These are phyloP conservation scores for Xylaria multiplex DNA, from an alignment of 2,329 filamentous ascomycete species.

Conservation along the genomic window DNA sequence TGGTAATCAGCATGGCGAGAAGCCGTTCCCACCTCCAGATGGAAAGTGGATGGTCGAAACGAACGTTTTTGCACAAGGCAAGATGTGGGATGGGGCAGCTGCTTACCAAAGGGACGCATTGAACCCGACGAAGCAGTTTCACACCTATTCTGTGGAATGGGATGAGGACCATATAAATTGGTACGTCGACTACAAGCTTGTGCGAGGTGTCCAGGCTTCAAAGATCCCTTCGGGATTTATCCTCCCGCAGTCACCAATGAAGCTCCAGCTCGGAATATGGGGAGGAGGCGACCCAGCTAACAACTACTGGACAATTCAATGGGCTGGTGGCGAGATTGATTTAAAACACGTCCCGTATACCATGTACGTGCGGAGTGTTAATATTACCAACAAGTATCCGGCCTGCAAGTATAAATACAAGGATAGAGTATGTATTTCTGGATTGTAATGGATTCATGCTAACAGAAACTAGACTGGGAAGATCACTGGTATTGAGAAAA, in stretches of 20 bases:
- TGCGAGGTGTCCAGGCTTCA: constrained; percentile 43
- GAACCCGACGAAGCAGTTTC: constrained; percentile 47
- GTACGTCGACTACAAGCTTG: constrained; percentile 46
- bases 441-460: constrained; percentile 22
- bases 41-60: constrained; percentile 45
- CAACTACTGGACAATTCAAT: constrained; percentile 46
- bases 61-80: constrained; percentile 45
- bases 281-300: constrained; percentile 47
- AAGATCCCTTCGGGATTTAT: constrained; percentile 41
- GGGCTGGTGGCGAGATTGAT: constrained; percentile 49
- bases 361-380: constrained; percentile 48
- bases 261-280: constrained; percentile 49
- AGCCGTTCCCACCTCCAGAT: constrained; percentile 46
- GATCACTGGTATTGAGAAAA: constrained; percentile 42
- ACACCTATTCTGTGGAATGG: constrained; percentile 50
- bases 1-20: constrained; percentile 47
- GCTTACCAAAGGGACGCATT: constrained; percentile 44
- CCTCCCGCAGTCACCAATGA: constrained; percentile 49
- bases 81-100: constrained; percentile 48
- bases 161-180: constrained; percentile 45
- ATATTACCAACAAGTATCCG: constrained; percentile 49
- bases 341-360: constrained; percentile 45
- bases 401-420: constrained; percentile 48
- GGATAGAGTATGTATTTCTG: constrained; percentile 42
- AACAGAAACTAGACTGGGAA: constrained; percentile 42